Base-by-base conservation (phyloP, 305 asterid genomes). In the Caryopteris hybrid region DNA sequence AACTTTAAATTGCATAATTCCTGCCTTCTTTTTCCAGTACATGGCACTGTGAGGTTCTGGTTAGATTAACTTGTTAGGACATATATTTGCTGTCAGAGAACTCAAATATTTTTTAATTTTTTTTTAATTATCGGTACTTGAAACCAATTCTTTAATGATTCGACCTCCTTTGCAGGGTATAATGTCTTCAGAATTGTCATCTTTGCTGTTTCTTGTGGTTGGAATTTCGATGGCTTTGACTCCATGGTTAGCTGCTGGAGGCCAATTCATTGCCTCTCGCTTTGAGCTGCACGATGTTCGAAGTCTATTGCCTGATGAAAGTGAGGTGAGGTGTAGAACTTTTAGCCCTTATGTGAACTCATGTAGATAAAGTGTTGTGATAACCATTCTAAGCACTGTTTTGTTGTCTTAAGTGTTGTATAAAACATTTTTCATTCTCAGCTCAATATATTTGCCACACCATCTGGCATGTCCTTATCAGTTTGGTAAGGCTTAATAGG, bases 191-290 rank as follows among this genome's bases (percentile, higher is more conserved):
- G 89, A 84, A 74, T 78, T 89, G 79, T 92, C 97, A 2, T 92
- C 98, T 45, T 75, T 92, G 80, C 78, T 92, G 66, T 92, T 92
- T 85, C 98, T 92, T 41, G 96, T 92, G 69, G 98, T 92, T 73
- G 98, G 98, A 51, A 76, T 92, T 69, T 92, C 98, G 57, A 92
- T 92, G 98, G 98, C 98, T 46, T 74, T 92, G 55, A 92, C 98
- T 52, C 98, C 98, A 36, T 92, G 87, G 86, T 77, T 92, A 78
- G 98, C 98, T 69, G 98, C 98, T 61, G 98, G 97, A 73, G 98
- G 98, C 72, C 98, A 92, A 77, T 69, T 92, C 66, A 79, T 89
- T 76, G 98, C 98, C 69, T 89, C 98, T 76, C 91, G 92, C 50
- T 92, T 92, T 84, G 97, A 89, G 81, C 90, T 81, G 68, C 96